Percentiles rank a stretch among this genome's conserved stretches.
Conservation (phyloP, 768 basidiomycete genomes). For the Serendipita vermifera region DNA sequence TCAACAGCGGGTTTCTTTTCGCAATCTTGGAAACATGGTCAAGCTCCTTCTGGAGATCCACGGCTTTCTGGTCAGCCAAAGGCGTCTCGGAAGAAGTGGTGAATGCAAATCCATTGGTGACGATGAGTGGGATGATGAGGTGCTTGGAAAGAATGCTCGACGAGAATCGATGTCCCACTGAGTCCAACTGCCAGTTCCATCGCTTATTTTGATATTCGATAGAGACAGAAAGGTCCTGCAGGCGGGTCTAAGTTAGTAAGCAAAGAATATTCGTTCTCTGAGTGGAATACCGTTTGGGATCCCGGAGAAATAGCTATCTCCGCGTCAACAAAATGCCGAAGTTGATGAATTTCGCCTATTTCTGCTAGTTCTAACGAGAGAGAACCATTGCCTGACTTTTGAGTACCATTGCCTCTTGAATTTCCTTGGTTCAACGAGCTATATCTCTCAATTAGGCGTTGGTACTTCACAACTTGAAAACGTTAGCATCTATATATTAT, state of each 20-base stretch:
- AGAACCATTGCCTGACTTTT: no score
- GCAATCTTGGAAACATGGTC: not conserved
- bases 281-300: not conserved
- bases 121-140: not conserved
- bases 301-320: not conserved
- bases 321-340: not conserved
- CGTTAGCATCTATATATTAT: not conserved
- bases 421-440: not conserved
- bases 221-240: not conserved
- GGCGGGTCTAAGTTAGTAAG: no score
- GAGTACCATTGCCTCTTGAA: no score
- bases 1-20: not conserved
- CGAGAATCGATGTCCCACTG: not conserved
- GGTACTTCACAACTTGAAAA: not conserved
- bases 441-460: not conserved
- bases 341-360: not conserved
- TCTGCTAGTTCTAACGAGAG: no score
- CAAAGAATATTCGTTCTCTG: no score
- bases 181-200: slow-evolving; percentile 1
- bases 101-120: slow-evolving; percentile 1
- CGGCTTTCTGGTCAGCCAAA: not conserved
- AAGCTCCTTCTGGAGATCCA: not conserved
- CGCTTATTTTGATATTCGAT: not conserved
- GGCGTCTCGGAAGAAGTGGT: not conserved
- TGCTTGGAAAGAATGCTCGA: not conserved